Evolutionary conservation across 176 grass and related monocot species (phyloP).

Genomic region (Ensete glaucum): DNA sequence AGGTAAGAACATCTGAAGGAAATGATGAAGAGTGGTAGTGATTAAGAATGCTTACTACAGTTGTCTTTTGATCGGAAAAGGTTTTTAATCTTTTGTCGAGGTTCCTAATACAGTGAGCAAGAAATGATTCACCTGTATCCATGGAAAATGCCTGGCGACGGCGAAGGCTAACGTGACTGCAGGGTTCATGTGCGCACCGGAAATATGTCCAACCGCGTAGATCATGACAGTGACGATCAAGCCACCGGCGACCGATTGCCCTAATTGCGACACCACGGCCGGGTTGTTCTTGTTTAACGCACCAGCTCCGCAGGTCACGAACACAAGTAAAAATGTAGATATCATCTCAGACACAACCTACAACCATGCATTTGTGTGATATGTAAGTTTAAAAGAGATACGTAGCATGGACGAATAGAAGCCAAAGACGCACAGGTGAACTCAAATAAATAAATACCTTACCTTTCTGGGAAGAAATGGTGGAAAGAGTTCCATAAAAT

Average conservation of each 20-base stretch:
- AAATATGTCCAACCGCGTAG: slow-evolving; percentile 91
- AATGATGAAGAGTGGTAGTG: too few relatives aligned
- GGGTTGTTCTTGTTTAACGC: slow-evolving; percentile 37
- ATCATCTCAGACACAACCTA: slow-evolving; percentile 86
- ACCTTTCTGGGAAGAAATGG: slow-evolving; percentile 83
- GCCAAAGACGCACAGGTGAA: neutral
- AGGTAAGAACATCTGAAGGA: too few relatives aligned
- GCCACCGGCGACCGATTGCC: slow-evolving; percentile 73
- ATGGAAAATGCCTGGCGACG: slow-evolving; percentile 71
- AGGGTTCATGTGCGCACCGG: slow-evolving; percentile 97
- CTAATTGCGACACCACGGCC: slow-evolving; percentile 61
- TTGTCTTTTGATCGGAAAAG: too few relatives aligned
- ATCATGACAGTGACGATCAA: slow-evolving; percentile 99
- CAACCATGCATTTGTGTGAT: neutral
- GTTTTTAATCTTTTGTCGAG: too few relatives aligned
- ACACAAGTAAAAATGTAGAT: slow-evolving; percentile 85
- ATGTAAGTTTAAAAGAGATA: too few relatives aligned
- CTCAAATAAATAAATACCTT: neutral
- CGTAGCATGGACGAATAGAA: neutral
- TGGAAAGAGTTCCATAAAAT: slow-evolving; percentile 47
- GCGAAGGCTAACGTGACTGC: slow-evolving; percentile 90
- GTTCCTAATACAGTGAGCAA: too few relatives aligned
- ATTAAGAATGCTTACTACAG: too few relatives aligned
- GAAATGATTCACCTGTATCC: slow-evolving; percentile 57
- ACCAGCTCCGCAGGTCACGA: slow-evolving; percentile 67